phyloP scores from a whole-genome alignment of 1,139 yeast species.

The Magnusiomyces fungicola region DNA sequence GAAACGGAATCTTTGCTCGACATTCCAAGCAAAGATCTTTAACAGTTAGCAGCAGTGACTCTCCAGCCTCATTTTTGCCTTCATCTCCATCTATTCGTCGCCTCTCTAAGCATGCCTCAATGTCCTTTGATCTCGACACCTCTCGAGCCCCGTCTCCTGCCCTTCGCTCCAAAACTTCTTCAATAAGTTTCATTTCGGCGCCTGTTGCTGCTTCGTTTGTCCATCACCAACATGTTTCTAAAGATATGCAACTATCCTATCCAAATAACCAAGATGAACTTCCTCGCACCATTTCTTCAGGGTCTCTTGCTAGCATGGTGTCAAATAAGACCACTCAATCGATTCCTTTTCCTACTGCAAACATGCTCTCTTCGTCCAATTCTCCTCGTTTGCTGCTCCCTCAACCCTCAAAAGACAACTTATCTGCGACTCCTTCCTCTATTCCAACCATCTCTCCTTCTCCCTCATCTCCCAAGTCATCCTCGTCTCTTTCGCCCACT shows the following conservation, averaged over 20 bases:
- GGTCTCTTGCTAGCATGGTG: background rate
- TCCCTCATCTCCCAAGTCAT: too few species aligned
- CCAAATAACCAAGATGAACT: background rate
- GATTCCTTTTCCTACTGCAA: too few species aligned
- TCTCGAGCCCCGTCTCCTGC: background rate
- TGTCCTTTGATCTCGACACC: background rate
- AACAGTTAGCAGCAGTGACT: background rate
- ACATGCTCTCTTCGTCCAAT: too few species aligned
- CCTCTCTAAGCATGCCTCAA: background rate
- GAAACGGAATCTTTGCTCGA: constrained; percentile 1
- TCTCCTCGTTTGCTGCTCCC: too few species aligned
- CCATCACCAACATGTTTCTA: background rate
- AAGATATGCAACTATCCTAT: background rate
- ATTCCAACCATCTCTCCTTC: too few species aligned
- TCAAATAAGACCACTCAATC: background rate
- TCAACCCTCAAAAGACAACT: too few species aligned
- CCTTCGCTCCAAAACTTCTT: background rate
- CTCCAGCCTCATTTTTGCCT: background rate
- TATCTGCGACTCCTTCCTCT: too few species aligned
- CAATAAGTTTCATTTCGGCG: background rate
- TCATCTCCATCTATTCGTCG: background rate
- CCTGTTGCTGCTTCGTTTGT: constrained; percentile 1
- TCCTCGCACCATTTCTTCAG: background rate
- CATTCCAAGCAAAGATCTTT: constrained; percentile 1
- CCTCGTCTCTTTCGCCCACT: too few species aligned